Conservation (phyloP, 192 early-diverging fungal species). For the Entophlyctis helioformis region DNA sequence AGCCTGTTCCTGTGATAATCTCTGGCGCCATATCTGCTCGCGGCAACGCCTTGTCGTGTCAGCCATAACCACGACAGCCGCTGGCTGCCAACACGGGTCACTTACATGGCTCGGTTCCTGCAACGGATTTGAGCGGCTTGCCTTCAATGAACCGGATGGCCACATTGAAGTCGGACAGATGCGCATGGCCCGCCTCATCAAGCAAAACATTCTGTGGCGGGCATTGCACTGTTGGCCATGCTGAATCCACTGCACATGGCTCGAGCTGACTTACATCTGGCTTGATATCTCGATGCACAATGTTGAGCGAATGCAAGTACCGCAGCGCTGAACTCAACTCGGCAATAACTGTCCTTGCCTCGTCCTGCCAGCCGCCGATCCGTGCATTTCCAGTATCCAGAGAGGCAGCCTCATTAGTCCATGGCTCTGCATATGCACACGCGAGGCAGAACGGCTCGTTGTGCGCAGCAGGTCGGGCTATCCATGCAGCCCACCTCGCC, state of each 20-base stretch:
- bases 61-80: neutral
- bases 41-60: neutral
- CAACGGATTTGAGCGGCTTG: conserved; percentile 24
- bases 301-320: conserved; percentile 53
- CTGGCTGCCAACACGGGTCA: neutral
- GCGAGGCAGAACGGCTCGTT: too few species aligned
- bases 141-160: conserved; percentile 26
- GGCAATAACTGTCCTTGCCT: conserved; percentile 12
- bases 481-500: neutral
- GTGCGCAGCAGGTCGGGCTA: too few species aligned
- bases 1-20: conserved; percentile 42
- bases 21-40: conserved; percentile 21
- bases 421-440: too few species aligned
- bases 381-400: too few species aligned
- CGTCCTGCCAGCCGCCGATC: too few species aligned
- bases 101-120: conserved; percentile 20
- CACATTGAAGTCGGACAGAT: conserved; percentile 43
- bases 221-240: neutral
- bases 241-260: too few species aligned
- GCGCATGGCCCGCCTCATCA: conserved; percentile 31
- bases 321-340: conserved; percentile 50
- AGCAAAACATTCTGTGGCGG: conserved; percentile 18
- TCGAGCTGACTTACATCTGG: conserved; percentile 43
- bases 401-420: too few species aligned
- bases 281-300: conserved; percentile 62